Conservation (phyloP, 2,329 filamentous ascomycete species). For the Fusarium sp. region DNA sequence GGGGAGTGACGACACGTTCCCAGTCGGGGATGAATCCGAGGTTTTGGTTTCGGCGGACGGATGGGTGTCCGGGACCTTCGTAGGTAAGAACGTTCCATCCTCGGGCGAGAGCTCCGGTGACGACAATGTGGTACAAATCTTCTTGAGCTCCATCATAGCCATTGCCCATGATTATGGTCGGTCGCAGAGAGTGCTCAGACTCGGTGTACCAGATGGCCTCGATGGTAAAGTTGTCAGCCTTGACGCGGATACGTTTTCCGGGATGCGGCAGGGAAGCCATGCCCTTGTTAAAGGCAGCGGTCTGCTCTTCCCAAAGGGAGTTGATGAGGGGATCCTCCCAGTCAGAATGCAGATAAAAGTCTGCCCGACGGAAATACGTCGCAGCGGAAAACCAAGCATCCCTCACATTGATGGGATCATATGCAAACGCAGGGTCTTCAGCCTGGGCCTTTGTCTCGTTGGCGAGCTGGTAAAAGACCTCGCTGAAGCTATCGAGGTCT, state of each 20-base stretch:
- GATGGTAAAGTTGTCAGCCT: conserved; percentile 47
- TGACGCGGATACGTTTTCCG: conserved; percentile 50
- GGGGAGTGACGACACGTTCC: conserved; percentile 54
- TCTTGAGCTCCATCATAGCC: conserved; percentile 59
- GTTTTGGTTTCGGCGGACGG: conserved; percentile 53
- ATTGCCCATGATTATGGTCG: conserved; percentile 55
- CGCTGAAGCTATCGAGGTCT: conserved; percentile 41
- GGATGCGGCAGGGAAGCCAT: conserved; percentile 50
- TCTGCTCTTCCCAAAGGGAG: conserved; percentile 52
- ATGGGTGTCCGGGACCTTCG: conserved; percentile 59
- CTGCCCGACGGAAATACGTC: conserved; percentile 56
- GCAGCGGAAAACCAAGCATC: conserved; percentile 51
- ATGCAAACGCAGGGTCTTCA: conserved; percentile 25
- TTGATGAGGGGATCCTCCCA: conserved; percentile 55
- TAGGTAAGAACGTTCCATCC: conserved; percentile 59
- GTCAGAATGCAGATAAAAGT: conserved; percentile 57
- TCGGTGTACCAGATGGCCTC: conserved; percentile 51
- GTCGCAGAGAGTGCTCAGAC: conserved; percentile 37
- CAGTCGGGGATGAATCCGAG: conserved; percentile 58
- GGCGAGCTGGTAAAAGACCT: conserved; percentile 40
- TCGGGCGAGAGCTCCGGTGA: conserved; percentile 50
- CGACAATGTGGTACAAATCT: conserved; percentile 54
- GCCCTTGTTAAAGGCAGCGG: conserved; percentile 53
- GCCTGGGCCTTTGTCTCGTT: conserved; percentile 37
- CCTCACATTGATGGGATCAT: conserved; percentile 43